Evolutionary conservation across 768 basidiomycete species (phyloP), one percentile per base, ranked within the genome.

Genomic region (Hygrocybe coccinea): DNA sequence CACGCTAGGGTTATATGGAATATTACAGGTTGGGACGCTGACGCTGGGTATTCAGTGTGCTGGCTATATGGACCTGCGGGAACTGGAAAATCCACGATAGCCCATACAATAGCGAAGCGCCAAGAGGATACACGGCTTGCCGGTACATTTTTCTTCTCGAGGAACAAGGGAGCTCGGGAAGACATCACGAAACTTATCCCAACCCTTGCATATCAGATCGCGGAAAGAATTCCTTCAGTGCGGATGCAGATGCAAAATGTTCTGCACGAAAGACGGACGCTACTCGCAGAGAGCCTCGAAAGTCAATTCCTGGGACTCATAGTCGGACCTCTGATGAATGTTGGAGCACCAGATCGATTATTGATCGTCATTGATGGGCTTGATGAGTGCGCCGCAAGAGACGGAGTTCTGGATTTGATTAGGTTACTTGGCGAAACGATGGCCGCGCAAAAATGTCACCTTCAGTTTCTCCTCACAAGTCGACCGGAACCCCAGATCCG

Each of bases 21-120:
- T 11, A 44, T 57, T 4, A 37, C 15, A 46, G 56, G 56, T 14
- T 34, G 5, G 29, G 22, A 11, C 36, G n/a, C n/a, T n/a, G n/a
- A 9, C 9, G n/a, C 33, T 2, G 29, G 24, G 12, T 34, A 17
- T 34, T 25, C 47, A 4, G 14, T 49, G 7, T 70, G 65, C 35
- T 73, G 72, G 71, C 50, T 73, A 22, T 60, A 69, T 33, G 71
- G 72, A 6, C 65, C 70, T 35, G 70, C 72, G 0, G 71, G 71
- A 15, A 29, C 50, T 2, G 72, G 72, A 10, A 73, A 73, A 60
- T 69, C 70, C 15, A 63, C 72, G 2, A 62, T 73, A 14, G 55
- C 72, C 5, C 72, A 69, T 0, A 69, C 69, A 1, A 53, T 72
- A 5, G n/a, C n/a, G 35, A 36, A 1, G 54, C 47, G 46, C 44